These are phyloP conservation scores for Penicillium malachiteum DNA, from an alignment of 495 filamentous ascomycete species.

Conservation along the genomic window DNA sequence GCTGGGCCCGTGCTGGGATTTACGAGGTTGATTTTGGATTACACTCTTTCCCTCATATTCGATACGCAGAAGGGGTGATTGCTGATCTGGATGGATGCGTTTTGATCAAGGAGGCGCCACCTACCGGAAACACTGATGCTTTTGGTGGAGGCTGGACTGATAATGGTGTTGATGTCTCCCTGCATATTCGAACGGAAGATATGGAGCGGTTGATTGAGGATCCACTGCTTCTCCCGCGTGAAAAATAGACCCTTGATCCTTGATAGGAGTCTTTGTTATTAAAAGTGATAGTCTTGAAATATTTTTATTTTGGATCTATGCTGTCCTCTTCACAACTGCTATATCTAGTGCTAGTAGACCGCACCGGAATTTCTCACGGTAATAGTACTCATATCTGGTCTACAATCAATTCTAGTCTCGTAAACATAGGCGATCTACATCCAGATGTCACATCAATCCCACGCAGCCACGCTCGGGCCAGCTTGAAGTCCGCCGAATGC, in stretches of 20 bases:
- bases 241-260: neutral
- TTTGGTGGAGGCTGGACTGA: slow-evolving; percentile 16
- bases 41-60: slow-evolving; percentile 2
- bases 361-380: no score
- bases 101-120: slow-evolving; percentile 29
- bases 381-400: no score
- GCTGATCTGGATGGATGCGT: slow-evolving; percentile 26
- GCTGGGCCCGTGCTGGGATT: slow-evolving; percentile 26
- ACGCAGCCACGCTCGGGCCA: no score
- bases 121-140: neutral
- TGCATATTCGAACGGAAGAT: slow-evolving; percentile 24
- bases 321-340: no score
- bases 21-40: slow-evolving; percentile 32
- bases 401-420: no score
- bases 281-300: no score
- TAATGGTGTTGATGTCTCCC: slow-evolving; percentile 27
- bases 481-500: no score
- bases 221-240: slow-evolving; percentile 12
- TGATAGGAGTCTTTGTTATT: no score
- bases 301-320: neutral
- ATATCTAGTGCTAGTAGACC: no score
- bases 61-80: slow-evolving; percentile 28
- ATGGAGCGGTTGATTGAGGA: slow-evolving; percentile 25
- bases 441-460: no score
- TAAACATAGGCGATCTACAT: no score